Evolutionary conservation across 1,284 basidiomycete genomes (phyloP), one percentile per base, ranked within the genome.

Genomic region (Sporisorium iseilematis-ciliati): DNA sequence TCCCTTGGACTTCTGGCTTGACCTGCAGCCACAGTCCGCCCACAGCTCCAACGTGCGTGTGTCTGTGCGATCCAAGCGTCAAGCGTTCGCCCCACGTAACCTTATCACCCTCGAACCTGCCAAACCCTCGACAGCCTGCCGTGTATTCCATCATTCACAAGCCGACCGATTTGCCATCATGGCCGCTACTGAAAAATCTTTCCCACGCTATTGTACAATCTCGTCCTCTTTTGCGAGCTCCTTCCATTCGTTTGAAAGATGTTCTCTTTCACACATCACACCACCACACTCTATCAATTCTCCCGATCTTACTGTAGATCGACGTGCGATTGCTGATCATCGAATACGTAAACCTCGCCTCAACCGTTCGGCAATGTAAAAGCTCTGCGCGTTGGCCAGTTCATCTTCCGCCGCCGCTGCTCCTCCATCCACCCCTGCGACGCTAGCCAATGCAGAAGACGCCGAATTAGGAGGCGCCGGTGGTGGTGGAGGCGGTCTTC

Each of bases 331-430:
- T 38, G 43, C 21, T 14, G 12, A 7, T 35, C 21, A 60, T 10
- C 64, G 59, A 57, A 74, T 69, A 20, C 65, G 29, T n/a, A 74
- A 48, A 0, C 71, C 71, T 18, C 71, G n/a, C 21, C 71, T 52
- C 33, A 74, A 23, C 23, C 71, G 51, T 25, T 74, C 57, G 21
- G 71, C 71, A 31, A 74, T 68, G 20, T 68, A 62, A 4, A 57
- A 74, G 33, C 61, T 61, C 48, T 74, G 65, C 12, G 53, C 65
- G 20, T n/a, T 63, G 0, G 56, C 60, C 57, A 68, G 18, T 14
- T 60, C 61, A n/a, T 65, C 63, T 8, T 51, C 57, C 4, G 21
- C 42, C 35, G 20, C 31, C 16, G 29, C 25, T 29, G n/a, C 29
- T 29, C 29, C 29, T 29, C 5, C 51, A 8, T 16, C 21, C 21